Percentiles rank a stretch among this genome's conserved stretches.
These are phyloP conservation scores for Amaranthus tricolor DNA, from an alignment of 179 eudicot species.

Conservation along the genomic window DNA sequence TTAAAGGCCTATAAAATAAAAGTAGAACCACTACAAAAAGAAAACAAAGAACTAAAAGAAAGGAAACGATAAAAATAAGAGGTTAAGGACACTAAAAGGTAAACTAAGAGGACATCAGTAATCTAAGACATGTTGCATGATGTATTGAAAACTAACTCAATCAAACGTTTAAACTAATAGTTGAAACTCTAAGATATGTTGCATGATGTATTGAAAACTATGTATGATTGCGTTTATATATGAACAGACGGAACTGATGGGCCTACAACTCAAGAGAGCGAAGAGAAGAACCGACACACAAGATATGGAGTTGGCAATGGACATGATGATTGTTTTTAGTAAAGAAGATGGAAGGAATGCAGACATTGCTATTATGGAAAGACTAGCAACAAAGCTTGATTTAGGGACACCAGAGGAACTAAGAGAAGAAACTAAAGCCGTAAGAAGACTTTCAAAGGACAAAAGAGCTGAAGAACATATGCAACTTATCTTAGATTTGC, in stretches of 20 bases:
- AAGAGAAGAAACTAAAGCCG: conserved; percentile 41
- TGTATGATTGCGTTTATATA: background rate
- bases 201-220: too few relatives aligned
- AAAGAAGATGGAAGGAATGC: conserved; percentile 53
- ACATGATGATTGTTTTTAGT: conserved; percentile 59
- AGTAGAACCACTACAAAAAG: too few relatives aligned
- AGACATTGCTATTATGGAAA: conserved; percentile 56
- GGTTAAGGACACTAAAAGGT: too few relatives aligned
- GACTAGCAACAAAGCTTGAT: conserved; percentile 61
- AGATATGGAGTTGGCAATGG: conserved; percentile 80
- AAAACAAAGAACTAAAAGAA: too few relatives aligned
- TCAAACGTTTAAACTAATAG: too few relatives aligned
- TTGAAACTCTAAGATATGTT: too few relatives aligned
- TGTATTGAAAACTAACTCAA: too few relatives aligned
- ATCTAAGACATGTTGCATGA: too few relatives aligned
- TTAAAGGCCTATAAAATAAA: too few relatives aligned
- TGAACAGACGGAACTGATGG: conserved; percentile 52
- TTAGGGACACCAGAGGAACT: conserved; percentile 45
- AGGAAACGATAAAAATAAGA: too few relatives aligned
- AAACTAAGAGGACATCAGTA: too few relatives aligned
- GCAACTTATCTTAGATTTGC: conserved; percentile 40
- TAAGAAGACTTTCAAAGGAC: conserved; percentile 45
- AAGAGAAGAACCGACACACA: conserved; percentile 61
- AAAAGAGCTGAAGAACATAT: conserved; percentile 43
- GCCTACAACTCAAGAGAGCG: conserved; percentile 54